phyloP scores from a whole-genome alignment of 2,329 filamentous ascomycete species.

The Fusarium nodosum region DNA sequence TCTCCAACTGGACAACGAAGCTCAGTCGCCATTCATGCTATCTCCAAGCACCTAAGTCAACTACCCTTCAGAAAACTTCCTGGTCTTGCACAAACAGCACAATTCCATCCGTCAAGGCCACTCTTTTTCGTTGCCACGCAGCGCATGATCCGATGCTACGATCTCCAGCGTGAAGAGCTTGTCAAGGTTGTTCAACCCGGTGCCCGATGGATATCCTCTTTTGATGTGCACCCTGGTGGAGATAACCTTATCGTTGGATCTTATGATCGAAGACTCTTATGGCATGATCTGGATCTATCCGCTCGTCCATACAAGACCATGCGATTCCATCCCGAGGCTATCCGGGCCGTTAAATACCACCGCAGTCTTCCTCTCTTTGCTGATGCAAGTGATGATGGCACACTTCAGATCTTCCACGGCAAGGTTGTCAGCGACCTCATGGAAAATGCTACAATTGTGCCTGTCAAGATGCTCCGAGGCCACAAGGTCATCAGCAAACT shows the following conservation, averaged over 20 bases:
- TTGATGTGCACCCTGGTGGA: slow-evolving; percentile 92
- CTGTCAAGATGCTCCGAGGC: slow-evolving; percentile 91
- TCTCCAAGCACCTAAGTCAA: slow-evolving; percentile 95
- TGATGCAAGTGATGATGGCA: slow-evolving; percentile 94
- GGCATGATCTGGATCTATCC: slow-evolving; percentile 96
- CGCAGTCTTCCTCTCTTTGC: slow-evolving; percentile 87
- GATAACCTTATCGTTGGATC: slow-evolving; percentile 95
- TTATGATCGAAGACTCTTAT: slow-evolving; percentile 92
- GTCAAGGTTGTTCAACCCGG: slow-evolving; percentile 95
- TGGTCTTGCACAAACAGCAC: slow-evolving; percentile 85
- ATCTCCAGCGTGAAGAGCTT: slow-evolving; percentile 90
- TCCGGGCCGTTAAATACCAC: slow-evolving; percentile 90
- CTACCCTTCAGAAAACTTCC: slow-evolving; percentile 87
- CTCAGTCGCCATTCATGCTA: slow-evolving; percentile 92
- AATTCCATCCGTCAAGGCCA: slow-evolving; percentile 93
- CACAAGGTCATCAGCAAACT: slow-evolving; percentile 89
- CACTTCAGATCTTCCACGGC: slow-evolving; percentile 95
- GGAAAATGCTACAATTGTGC: slow-evolving; percentile 96
- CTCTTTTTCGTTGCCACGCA: slow-evolving; percentile 97
- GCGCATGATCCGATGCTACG: slow-evolving; percentile 92
- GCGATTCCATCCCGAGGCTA: slow-evolving; percentile 92
- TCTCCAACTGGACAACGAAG: slow-evolving; percentile 82
- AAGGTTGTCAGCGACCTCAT: slow-evolving; percentile 95
- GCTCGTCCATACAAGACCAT: slow-evolving; percentile 95
- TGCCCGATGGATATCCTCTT: slow-evolving; percentile 91